Evolutionary conservation across 345 rosid species (phyloP), one percentile per base, ranked within the genome.

Genomic region (Dipteronia dyeriana): DNA sequence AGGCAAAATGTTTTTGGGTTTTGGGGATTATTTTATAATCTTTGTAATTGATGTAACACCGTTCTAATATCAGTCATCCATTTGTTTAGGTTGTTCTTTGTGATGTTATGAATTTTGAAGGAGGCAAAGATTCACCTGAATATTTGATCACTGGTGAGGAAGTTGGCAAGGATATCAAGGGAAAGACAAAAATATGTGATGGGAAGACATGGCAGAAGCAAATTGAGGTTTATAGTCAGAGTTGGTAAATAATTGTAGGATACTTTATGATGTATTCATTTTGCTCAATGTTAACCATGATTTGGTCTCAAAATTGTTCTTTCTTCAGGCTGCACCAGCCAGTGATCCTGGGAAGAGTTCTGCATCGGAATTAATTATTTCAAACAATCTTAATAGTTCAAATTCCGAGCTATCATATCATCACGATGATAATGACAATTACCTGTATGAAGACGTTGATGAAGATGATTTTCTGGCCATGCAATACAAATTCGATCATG

Each of bases 401-500:
- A 78, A 71, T 74, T 82, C 87, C 43, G 87, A 88, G 25, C 66
- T 81, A 39, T 77, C 85, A 0, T 76, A 49, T 79, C 81, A 68
- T 68, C 82, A 81, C 45, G 79, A 54, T 6, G 79, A 82, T 76
- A 84, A 79, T 22, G 88, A 81, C 73, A 79, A 84, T 56, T 82
- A 84, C 79, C 66, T 72, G 22, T 74, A 19, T 74, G 45, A 34
- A 34, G 76, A 60, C 10, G 68, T 16, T 53, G 63, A 76, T 20
- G 66, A 79, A 26, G 86, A 82, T 80, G 80, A 82, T 56, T 86
- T 84, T 83, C 66, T 63, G 34, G 73, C 72, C 19, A 64, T 85
- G 74, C 90, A 87, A 61, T 84, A 86, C 73, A 86, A 84, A 53
- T 84, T 85, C 41, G 90, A 89, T 76, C 80, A 78, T 71, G 90